phyloP scores from a whole-genome alignment of 129 eudicot genomes.

The Silybum marianum region DNA sequence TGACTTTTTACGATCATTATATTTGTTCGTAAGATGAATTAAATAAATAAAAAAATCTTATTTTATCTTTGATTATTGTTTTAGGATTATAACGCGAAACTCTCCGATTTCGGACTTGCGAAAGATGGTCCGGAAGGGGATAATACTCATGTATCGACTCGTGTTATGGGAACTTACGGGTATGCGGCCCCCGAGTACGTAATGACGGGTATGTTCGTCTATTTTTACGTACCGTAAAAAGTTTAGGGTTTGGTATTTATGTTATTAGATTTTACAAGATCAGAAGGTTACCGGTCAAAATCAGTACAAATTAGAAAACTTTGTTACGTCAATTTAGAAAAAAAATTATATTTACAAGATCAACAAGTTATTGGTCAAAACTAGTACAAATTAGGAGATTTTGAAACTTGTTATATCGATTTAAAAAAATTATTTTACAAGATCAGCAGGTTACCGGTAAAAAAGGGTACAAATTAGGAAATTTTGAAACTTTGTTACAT shows the following conservation, averaged over 20 bases:
- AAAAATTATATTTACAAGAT: too few species aligned
- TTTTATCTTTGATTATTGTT: slow-evolving; percentile 5
- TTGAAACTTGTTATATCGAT: neutral
- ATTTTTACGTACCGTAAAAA: neutral
- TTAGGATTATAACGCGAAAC: slow-evolving; percentile 89
- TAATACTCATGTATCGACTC: slow-evolving; percentile 86
- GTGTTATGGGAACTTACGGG: slow-evolving; percentile 91
- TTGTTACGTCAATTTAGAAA: too few species aligned
- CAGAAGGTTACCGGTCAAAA: too few species aligned
- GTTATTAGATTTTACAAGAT: neutral
- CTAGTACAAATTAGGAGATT: neutral
- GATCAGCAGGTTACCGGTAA: too few species aligned
- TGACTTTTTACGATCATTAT: neutral
- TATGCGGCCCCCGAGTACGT: slow-evolving; percentile 98
- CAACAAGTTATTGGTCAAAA: neutral
- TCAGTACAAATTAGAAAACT: too few species aligned
- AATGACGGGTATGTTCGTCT: slow-evolving; percentile 61
- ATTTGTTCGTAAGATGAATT: neutral
- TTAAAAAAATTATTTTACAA: too few species aligned
- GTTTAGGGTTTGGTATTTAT: neutral
- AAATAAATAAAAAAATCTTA: neutral
- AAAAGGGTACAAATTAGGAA: too few species aligned
- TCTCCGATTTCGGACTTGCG: slow-evolving; percentile 97
- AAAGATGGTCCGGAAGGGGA: slow-evolving; percentile 98
- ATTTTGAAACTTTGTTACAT: too few species aligned